These are phyloP conservation scores for Ajuga chamaepitys DNA, from an alignment of 257 asterid genomes.

Conservation along the genomic window DNA sequence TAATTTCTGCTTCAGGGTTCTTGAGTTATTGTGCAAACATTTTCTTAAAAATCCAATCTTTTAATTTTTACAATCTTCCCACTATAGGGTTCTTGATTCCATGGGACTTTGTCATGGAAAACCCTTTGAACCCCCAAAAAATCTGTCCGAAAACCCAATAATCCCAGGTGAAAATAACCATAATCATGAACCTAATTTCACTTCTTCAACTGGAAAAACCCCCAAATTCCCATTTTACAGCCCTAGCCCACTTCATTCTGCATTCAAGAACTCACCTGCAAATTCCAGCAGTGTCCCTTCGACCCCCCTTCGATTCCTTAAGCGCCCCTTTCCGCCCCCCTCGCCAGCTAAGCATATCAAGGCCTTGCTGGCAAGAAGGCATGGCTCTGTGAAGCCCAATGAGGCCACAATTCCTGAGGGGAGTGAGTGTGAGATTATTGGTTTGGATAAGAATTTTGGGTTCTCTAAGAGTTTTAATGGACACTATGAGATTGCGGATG, in stretches of 20 bases:
- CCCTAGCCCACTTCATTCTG: conserved; percentile 81
- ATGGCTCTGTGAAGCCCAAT: conserved; percentile 86
- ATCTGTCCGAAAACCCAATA: conserved; percentile 41
- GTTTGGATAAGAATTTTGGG: conserved; percentile 77
- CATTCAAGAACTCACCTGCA: conserved; percentile 84
- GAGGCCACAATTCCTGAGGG: conserved; percentile 93
- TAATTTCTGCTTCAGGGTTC: not conserved
- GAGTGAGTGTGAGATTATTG: conserved; percentile 73
- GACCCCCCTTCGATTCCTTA: conserved; percentile 76
- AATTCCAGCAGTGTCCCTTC: conserved; percentile 62
- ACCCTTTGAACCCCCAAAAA: conserved; percentile 58
- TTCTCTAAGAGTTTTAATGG: conserved; percentile 51
- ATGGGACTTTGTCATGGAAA: conserved; percentile 98
- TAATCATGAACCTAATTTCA: conserved; percentile 35
- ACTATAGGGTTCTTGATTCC: conserved; percentile 34
- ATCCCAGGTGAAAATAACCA: conserved; percentile 43
- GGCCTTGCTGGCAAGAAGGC: conserved; percentile 79
- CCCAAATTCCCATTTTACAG: conserved; percentile 88
- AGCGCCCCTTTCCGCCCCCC: conserved; percentile 93
- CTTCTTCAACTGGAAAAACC: conserved; percentile 63
- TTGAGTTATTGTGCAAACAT: no score
- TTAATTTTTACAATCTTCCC: conserved; percentile 8
- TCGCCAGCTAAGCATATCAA: conserved; percentile 96
- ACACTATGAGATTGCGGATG: conserved; percentile 73
- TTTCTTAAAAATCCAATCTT: no score